Evolutionary conservation across 805 yeast species (phyloP).

Genomic region (Saccharomyces eubayanus): DNA sequence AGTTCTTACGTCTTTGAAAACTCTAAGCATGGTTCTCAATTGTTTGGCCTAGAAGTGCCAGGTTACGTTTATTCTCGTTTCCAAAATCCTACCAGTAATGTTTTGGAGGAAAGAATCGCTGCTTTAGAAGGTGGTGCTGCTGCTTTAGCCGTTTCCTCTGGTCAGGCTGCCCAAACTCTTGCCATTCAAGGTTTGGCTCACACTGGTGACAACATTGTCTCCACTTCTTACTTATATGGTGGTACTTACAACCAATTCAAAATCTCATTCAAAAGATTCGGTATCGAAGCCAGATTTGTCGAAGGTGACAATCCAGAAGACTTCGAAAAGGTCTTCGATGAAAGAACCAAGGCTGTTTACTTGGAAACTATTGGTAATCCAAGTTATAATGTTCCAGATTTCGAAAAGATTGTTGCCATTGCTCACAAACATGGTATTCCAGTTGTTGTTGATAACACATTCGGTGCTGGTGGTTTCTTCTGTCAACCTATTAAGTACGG

Average conservation of each 20-base stretch:
- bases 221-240: conserved; percentile 84
- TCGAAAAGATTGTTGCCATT: conserved; percentile 60
- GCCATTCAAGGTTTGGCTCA: conserved; percentile 81
- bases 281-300: conserved; percentile 79
- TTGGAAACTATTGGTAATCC: conserved; percentile 92
- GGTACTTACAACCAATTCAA: conserved; percentile 95
- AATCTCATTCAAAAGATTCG: conserved; percentile 81
- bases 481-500: conserved; percentile 81
- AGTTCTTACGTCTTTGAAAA: conserved; percentile 82
- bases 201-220: conserved; percentile 80
- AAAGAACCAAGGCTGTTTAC: conserved; percentile 81
- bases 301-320: conserved; percentile 68
- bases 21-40: conserved; percentile 85
- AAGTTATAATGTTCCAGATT: conserved; percentile 84
- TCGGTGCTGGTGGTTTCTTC: conserved; percentile 92
- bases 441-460: conserved; percentile 89
- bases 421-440: conserved; percentile 87
- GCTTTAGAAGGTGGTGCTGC: conserved; percentile 89
- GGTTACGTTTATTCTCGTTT: conserved; percentile 87
- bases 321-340: conserved; percentile 67
- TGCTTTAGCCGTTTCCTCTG: conserved; percentile 87
- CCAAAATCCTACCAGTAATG: conserved; percentile 88
- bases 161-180: conserved; percentile 89
- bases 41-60: conserved; percentile 74
- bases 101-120: conserved; percentile 84